Conservation (phyloP, 2,329 filamentous ascomycete species). For the Phyllosticta paracitricarpa region DNA sequence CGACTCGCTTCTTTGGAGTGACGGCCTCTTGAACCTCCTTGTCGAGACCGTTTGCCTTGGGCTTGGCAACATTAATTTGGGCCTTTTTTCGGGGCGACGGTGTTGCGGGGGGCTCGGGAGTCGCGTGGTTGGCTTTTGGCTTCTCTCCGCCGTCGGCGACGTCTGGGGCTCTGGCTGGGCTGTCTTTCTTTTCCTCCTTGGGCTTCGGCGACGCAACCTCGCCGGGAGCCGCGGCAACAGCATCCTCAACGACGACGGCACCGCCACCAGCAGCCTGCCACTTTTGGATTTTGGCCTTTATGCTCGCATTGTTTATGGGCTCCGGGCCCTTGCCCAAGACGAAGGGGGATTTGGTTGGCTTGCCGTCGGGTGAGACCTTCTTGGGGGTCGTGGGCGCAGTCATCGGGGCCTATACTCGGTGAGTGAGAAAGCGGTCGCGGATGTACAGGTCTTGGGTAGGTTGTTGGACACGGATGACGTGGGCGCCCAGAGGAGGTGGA, state of each 20-base stretch:
- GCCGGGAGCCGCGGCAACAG: background rate
- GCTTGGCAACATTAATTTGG: constrained; percentile 18
- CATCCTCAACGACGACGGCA: constrained; percentile 28
- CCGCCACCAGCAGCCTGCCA: constrained; percentile 75
- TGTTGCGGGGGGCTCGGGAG: constrained; percentile 12
- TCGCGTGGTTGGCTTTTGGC: constrained; percentile 10
- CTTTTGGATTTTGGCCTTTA: constrained; percentile 67
- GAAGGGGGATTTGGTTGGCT: constrained; percentile 20
- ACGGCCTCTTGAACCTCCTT: constrained; percentile 40
- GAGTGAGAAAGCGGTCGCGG: background rate
- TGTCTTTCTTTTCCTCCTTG: background rate
- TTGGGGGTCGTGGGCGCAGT: constrained; percentile 16
- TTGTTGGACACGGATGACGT: background rate
- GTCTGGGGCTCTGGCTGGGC: background rate
- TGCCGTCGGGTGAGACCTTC: constrained; percentile 16
- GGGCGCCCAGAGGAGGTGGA: background rate
- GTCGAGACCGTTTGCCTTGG: constrained; percentile 29
- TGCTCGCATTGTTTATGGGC: constrained; percentile 35
- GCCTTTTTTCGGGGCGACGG: constrained; percentile 11
- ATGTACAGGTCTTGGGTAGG: background rate
- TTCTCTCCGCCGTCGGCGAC: background rate
- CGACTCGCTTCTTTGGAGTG: constrained; percentile 79
- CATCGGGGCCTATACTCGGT: constrained; percentile 3
- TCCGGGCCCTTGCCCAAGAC: constrained; percentile 32
- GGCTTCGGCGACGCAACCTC: background rate